Conservation (phyloP, 768 basidiomycete species). For the Omphalotus guepiniiformis region DNA sequence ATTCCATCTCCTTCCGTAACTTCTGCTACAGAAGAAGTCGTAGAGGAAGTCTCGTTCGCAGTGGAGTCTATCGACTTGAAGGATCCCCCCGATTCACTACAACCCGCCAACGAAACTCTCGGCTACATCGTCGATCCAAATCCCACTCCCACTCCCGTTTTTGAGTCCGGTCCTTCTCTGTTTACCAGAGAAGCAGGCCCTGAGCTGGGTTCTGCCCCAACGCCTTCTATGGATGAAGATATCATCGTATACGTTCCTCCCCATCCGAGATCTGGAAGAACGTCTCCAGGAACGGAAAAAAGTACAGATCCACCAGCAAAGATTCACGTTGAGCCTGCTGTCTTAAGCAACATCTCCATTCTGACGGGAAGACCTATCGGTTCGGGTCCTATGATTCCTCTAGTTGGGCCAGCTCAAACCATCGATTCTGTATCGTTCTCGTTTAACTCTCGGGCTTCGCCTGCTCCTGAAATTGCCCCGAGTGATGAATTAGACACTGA, state of each 20-base stretch:
- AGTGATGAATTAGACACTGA: neutral
- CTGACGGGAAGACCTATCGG: slow-evolving; percentile 2
- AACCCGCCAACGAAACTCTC: too few species aligned
- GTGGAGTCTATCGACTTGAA: too few species aligned
- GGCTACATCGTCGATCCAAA: too few species aligned
- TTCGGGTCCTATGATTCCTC: neutral
- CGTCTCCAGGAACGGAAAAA: neutral
- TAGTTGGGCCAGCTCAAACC: slow-evolving; percentile 12
- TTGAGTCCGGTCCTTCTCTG: too few species aligned
- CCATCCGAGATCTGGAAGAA: slow-evolving; percentile 44
- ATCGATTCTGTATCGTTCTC: slow-evolving; percentile 34
- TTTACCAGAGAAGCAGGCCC: too few species aligned
- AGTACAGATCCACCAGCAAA: neutral
- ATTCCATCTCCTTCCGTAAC: too few species aligned
- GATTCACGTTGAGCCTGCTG: neutral
- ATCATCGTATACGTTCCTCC: slow-evolving; percentile 77
- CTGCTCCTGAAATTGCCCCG: neutral
- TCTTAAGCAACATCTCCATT: neutral
- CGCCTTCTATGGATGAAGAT: slow-evolving; percentile 35
- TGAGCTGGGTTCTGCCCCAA: slow-evolving; percentile 12
- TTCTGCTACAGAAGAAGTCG: too few species aligned
- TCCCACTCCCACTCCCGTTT: too few species aligned
- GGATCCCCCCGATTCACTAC: too few species aligned
- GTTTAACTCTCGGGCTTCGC: slow-evolving; percentile 13
- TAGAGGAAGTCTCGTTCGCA: too few species aligned